Percentiles rank a stretch among this genome's conserved stretches.
These are phyloP conservation scores for Mycena rosella DNA, from an alignment of 768 basidiomycete species.

Conservation along the genomic window DNA sequence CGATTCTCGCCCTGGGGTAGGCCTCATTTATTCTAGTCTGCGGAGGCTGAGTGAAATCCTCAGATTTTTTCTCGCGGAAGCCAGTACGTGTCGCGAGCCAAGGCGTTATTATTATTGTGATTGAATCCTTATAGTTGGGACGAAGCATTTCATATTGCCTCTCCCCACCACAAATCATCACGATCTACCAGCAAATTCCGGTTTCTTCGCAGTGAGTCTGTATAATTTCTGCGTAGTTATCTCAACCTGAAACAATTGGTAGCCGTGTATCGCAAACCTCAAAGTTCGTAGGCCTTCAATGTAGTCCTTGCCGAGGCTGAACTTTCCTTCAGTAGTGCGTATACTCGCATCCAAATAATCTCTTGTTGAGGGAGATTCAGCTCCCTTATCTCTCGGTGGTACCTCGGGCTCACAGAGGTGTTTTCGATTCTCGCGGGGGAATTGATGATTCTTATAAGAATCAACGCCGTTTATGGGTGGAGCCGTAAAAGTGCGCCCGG, in stretches of 20 bases:
- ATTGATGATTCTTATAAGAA: constrained; percentile 24
- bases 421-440: constrained; percentile 19
- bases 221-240: neutral
- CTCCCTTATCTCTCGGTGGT: constrained; percentile 15
- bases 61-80: constrained; percentile 27
- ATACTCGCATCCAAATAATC: too few relatives aligned
- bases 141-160: constrained; percentile 14
- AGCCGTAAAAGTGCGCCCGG: constrained; percentile 5
- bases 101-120: neutral
- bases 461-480: constrained; percentile 30
- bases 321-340: constrained; percentile 10
- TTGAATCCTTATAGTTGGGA: constrained; percentile 11
- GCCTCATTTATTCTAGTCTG: neutral
- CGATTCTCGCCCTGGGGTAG: constrained; percentile 17
- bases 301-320: neutral
- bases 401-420: constrained; percentile 20
- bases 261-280: constrained; percentile 22
- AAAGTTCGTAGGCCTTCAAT: neutral
- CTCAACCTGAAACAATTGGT: neutral
- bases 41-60: neutral
- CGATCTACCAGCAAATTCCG: neutral
- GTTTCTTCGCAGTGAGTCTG: constrained; percentile 1
- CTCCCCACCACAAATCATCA: neutral
- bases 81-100: neutral
- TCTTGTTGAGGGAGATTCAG: neutral